Base-by-base conservation (phyloP, 305 asterid genomes). In the Plantago lanceolata region DNA sequence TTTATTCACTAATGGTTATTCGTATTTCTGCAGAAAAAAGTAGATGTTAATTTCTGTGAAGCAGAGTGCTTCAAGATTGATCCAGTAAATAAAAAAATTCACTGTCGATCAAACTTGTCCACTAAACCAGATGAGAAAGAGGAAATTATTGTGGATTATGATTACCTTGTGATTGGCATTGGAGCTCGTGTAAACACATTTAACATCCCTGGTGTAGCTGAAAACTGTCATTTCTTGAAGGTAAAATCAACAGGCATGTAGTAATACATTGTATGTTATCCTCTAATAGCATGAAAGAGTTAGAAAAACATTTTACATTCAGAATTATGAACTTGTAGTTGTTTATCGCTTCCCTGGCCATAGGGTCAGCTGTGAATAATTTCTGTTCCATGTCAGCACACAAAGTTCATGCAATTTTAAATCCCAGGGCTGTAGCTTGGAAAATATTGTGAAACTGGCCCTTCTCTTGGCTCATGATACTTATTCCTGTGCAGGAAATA, bases 171-270 rank as follows among this genome's bases (percentile, higher is more conserved):
- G 67, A 75, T 91, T 73, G 74, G 87, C 20, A 52, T 80, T 47
- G 98, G 98, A 48, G 98, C 98, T 47, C 98, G 98, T 48, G 55
- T 87, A 73, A 92, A 84, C 73, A 92, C 98, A 54, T 92, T 92
- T 58, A 91, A 86, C 81, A 86, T 88, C 73, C 97, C 97, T 65
- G 98, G 98, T 55, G 97, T 92, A 61, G 93, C 87, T 12, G 96
- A 92, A 76, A 77, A 89, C 76, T 87, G 95, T 61, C 91, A 75
- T 71, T 92, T 92, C 85, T 75, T 93, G 76, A 85, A 87, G 90
- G 96, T 85, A 68, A 75, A 51, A 73, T 70, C 61, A 48, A 13
- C 20, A 17, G 24, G 31, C 57, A 54, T 52, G 52, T 51, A 53
- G 48, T 45, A 64, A 59, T 48, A 35, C 33, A 13, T 24, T 45